A percentile compares a stretch with the other conserved stretches of the same genome.
These are phyloP conservation scores for Annulohypoxylon moriforme DNA, from an alignment of 495 filamentous ascomycete genomes.

Conservation along the genomic window DNA sequence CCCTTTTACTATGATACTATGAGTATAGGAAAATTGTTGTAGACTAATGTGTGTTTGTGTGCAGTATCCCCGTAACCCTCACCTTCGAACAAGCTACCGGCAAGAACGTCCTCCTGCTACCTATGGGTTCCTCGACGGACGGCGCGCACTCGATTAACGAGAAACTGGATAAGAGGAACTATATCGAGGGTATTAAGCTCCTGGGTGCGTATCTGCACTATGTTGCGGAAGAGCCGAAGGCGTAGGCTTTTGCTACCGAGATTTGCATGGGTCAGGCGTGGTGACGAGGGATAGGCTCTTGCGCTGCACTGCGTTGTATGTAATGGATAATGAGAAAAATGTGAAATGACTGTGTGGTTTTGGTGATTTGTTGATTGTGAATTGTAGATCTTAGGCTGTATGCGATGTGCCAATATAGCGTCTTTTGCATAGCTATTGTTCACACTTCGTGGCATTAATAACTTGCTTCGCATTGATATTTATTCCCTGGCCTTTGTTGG, in stretches of 20 bases:
- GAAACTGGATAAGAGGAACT: constrained; percentile 96
- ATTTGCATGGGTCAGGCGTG: neutral
- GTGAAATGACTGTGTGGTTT: neutral
- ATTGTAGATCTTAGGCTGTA: no score
- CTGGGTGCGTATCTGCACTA: constrained; percentile 97
- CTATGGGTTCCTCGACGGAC: constrained; percentile 97
- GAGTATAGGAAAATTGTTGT: neutral
- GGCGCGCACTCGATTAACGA: constrained; percentile 98
- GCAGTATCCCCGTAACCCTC: constrained; percentile 92
- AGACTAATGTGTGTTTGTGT: constrained; percentile 14
- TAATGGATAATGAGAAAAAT: constrained; percentile 1
- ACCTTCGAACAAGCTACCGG: constrained; percentile 98
- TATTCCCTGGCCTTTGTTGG: no score
- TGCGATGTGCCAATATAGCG: no score
- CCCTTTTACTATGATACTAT: neutral
- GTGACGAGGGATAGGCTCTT: neutral
- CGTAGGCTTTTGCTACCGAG: constrained; percentile 30
- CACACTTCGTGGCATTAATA: no score
- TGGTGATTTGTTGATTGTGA: no score
- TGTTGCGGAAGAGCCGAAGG: constrained; percentile 85
- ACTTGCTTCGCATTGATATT: no score
- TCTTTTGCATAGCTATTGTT: no score
- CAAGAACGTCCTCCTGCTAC: constrained; percentile 95
- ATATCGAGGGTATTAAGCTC: constrained; percentile 97
- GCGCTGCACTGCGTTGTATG: neutral